Base-by-base conservation (phyloP, 2,329 filamentous ascomycete genomes). In the Cordyceps fumosorosea region DNA sequence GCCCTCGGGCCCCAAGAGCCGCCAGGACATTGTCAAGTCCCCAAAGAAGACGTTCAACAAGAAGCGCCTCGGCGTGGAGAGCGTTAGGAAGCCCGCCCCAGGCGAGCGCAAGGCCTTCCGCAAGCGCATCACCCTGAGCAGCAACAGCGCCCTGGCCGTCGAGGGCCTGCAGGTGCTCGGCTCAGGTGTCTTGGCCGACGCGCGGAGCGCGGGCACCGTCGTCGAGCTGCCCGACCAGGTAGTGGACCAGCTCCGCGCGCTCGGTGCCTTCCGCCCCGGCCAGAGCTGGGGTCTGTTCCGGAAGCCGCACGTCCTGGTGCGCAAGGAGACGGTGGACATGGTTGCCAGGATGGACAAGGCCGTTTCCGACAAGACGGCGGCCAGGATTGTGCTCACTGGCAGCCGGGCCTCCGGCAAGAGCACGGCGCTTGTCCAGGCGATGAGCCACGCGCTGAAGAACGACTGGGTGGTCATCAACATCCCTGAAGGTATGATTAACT, bases 221-320 rank as follows among this genome's bases (percentile, higher is more conserved):
- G 77, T 91, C 58, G 84, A 84, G 1, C 75, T 98, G 32, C 86
- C 89, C 8, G 84, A 86, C 48, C 76, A 78, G 1, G 78, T 91
- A 56, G 83, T 97, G 56, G 92, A 96, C 77, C 85, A 88, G 73
- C 79, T 99, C 77, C 84, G 92, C 69, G 84, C 87, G n/a, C 81
- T 89, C 60, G 90, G 96, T 72, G 92, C 91, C 3, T 99, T 99
- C 81, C 96, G 96, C 83, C 81, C 86, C 24, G 90, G 86, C 26
- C 95, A 98, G 81, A 87, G 84, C 66, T 99, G 95, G 93, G 84
- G 82, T 63, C 78, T 96, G 69, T 99, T 98, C 76, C 81, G 90
- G 68, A 83, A 86, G 67, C 95, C 95, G 29, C 89, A 90, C 62
- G 84, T 89, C 60, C 78, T 99, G 71, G 78, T 96, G 65, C 84